Evolutionary conservation across 768 basidiomycete genomes (phyloP).

Genomic region (Kwoniella mangroviensis): DNA sequence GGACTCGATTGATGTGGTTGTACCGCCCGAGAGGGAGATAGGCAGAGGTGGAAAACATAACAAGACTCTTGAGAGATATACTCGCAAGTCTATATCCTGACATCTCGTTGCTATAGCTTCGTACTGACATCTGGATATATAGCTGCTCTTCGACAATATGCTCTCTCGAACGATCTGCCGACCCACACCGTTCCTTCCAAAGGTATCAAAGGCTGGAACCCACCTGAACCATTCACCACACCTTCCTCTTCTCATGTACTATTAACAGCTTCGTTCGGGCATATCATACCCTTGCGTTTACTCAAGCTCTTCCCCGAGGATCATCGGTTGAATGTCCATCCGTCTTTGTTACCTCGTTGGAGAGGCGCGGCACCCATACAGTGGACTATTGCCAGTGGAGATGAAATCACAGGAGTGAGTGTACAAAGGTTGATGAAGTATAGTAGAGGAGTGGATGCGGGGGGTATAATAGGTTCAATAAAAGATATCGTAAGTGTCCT

Average conservation of each 20-base stretch:
- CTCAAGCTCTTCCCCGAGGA: constrained; percentile 67
- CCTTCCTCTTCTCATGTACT: constrained; percentile 62
- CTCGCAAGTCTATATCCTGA: constrained; percentile 6
- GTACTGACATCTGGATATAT: background rate
- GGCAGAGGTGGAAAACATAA: constrained; percentile 67
- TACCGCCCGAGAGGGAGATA: constrained; percentile 69
- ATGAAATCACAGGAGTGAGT: constrained; percentile 74
- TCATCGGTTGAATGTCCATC: constrained; percentile 82
- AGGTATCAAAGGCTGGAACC: constrained; percentile 70
- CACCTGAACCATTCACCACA: constrained; percentile 59
- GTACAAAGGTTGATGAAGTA: constrained; percentile 68
- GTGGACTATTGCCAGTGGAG: constrained; percentile 72
- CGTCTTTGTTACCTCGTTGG: constrained; percentile 81
- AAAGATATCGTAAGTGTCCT: constrained; percentile 64
- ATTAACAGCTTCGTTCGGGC: constrained; percentile 88
- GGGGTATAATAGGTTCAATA: constrained; percentile 67
- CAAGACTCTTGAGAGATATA: constrained; percentile 18
- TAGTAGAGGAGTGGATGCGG: constrained; percentile 77
- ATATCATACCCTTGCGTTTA: constrained; percentile 71
- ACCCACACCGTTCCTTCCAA: constrained; percentile 68
- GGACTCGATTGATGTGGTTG: constrained; percentile 70
- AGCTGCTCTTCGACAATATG: constrained; percentile 76
- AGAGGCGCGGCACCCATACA: constrained; percentile 93
- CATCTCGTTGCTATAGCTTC: background rate
- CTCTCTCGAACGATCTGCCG: constrained; percentile 64